Base-by-base conservation (phyloP, 257 asterid species). In the Solanum clarkiae region DNA sequence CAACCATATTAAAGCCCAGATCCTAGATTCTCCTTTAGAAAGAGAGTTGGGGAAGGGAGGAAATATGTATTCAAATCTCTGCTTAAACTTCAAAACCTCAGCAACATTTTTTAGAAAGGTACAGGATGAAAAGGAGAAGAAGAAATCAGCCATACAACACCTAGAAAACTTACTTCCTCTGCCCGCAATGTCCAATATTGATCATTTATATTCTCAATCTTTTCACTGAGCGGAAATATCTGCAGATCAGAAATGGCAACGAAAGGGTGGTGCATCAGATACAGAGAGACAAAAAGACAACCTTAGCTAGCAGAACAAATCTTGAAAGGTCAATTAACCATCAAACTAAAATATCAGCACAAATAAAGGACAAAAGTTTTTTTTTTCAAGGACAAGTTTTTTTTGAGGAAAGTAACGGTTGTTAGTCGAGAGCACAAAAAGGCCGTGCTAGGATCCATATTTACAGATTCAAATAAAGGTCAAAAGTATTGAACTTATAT, bases 181-280 rank as follows among this genome's bases (percentile, higher is more conserved):
- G 98, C 98, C 81, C 98, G 96, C 90, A 95, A 80, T 17, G 98
- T 95, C 99, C 99, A 95, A 89, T 94, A 94, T 79, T 95, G 98
- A 87, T 94, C 98, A 89, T 94, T 94, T 87, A 95, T 95, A 87
- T 95, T 94, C 88, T 95, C 99, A 86, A 94, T 95, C 88, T 93
- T 95, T 90, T 94, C 99, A 80, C 81, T 90, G 81, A 84, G 85
- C 45, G 99, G 99, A 77, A 95, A 93, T 80, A 95, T 93, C 99
- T 95, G 96, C 90, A 91, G 63, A 49, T 53, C n/a, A 77, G 68
- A 53, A 18, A 87, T 53, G 11, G 57, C 44, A 84, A 66, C 6
- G 63, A 44, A 77, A 53, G 53, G n/a, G 49, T 29, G n/a, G 49
- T 29, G n/a, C 20, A 59, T 22, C 32, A 80, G 81, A 68, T 63